Percentiles rank a stretch among this genome's conserved stretches.
phyloP scores from a whole-genome alignment of 495 filamentous ascomycete species.

The Lasiosphaeriaceae sp. region DNA sequence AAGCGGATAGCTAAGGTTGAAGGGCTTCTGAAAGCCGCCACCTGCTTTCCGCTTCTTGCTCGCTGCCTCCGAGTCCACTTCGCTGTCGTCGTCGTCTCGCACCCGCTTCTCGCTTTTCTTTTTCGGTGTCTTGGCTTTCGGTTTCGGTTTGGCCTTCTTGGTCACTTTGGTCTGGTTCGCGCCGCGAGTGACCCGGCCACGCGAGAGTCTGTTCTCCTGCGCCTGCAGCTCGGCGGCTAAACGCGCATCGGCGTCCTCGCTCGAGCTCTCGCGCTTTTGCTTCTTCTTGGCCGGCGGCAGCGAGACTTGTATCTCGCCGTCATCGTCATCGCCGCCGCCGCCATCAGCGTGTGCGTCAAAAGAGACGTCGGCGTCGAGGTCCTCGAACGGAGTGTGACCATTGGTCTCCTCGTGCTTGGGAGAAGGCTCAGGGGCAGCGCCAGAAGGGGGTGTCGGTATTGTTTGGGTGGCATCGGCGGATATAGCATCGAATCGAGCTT shows the following conservation, averaged over 20 bases:
- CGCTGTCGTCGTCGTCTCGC: conserved; percentile 74
- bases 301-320: conserved; percentile 50
- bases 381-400: conserved; percentile 32
- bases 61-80: conserved; percentile 56
- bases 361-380: conserved; percentile 15
- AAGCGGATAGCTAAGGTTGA: conserved; percentile 46
- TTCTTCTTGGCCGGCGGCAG: conserved; percentile 50
- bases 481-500: conserved; percentile 83
- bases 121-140: conserved; percentile 48
- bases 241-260: conserved; percentile 73
- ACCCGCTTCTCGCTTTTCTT: conserved; percentile 78
- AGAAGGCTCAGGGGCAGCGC: conserved; percentile 21
- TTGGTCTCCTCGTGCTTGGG: conserved; percentile 31
- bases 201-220: conserved; percentile 70
- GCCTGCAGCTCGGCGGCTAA: conserved; percentile 87
- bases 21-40: conserved; percentile 50
- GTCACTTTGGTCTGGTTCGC: conserved; percentile 50
- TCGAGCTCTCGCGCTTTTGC: conserved; percentile 53
- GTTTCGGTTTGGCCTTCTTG: conserved; percentile 39
- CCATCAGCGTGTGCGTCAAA: conserved; percentile 13
- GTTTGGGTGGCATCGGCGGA: conserved; percentile 42
- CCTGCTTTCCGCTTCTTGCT: conserved; percentile 48
- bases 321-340: conserved; percentile 28
- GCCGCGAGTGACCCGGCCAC: conserved; percentile 65
- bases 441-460: conserved; percentile 33